phyloP scores from a whole-genome alignment of 2,329 filamentous ascomycete genomes.

The Dothiorella sarmentorum region DNA sequence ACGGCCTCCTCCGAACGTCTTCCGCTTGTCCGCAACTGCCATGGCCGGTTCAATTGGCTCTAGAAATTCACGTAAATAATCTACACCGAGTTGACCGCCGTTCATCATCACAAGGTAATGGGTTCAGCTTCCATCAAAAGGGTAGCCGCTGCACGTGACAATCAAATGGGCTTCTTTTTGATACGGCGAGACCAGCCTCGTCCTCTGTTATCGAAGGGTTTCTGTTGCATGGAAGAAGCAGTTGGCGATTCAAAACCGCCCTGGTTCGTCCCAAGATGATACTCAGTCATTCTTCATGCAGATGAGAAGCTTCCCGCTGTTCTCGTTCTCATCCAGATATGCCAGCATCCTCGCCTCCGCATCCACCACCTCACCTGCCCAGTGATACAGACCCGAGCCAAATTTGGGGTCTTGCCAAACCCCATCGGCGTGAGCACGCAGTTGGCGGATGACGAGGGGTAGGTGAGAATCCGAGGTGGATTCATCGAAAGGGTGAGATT shows the following conservation, averaged over 20 bases:
- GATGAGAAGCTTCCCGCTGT: slow-evolving; percentile 3
- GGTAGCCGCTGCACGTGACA: not conserved
- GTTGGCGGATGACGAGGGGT: not conserved
- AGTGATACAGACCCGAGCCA: not conserved
- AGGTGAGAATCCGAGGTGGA: not conserved
- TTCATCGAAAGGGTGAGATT: slow-evolving; percentile 1
- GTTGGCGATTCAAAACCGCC: too few relatives aligned
- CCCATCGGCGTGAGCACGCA: not conserved
- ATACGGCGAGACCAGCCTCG: not conserved
- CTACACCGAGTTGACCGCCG: too few relatives aligned
- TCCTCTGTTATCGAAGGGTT: not conserved
- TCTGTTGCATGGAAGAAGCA: not conserved
- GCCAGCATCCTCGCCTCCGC: slow-evolving; percentile 14
- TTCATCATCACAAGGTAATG: too few relatives aligned
- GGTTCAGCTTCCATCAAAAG: not conserved
- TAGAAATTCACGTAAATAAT: not conserved
- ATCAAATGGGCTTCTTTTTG: too few relatives aligned
- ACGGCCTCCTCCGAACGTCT: not conserved
- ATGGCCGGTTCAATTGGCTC: too few relatives aligned
- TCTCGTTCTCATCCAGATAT: slow-evolving; percentile 1
- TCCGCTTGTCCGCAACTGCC: not conserved
- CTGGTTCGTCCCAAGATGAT: too few relatives aligned
- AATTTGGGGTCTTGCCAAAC: not conserved
- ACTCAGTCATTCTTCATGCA: not conserved
- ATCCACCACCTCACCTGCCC: not conserved